Percentiles rank a stretch among this genome's conserved stretches.
Conservation (phyloP, 1,284 basidiomycete genomes). For the Wolfiporia cocos region DNA sequence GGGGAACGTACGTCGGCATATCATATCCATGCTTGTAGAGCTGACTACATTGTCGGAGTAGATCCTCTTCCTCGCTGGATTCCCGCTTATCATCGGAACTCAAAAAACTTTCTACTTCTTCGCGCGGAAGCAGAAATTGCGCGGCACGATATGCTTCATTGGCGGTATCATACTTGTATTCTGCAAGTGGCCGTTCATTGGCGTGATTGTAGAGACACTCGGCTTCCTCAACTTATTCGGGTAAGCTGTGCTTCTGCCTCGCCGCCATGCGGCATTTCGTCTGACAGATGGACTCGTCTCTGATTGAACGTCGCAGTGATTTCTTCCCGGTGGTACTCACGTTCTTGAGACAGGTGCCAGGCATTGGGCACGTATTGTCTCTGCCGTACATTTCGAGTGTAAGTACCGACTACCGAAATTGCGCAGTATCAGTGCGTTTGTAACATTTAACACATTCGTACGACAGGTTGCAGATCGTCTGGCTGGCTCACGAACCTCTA, state of each 20-base stretch:
- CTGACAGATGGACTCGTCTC: not conserved
- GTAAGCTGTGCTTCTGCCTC: slow-evolving; percentile 43
- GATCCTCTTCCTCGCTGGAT: slow-evolving; percentile 89
- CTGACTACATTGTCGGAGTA: slow-evolving; percentile 25
- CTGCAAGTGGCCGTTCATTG: slow-evolving; percentile 88
- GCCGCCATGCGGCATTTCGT: not conserved
- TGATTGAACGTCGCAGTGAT: slow-evolving; percentile 70
- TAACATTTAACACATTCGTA: not conserved
- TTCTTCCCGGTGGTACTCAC: slow-evolving; percentile 99
- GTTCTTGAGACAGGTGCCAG: slow-evolving; percentile 91
- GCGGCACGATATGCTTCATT: slow-evolving; percentile 91
- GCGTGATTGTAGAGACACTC: slow-evolving; percentile 91
- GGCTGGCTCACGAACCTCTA: slow-evolving; percentile 71
- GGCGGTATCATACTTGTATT: slow-evolving; percentile 88
- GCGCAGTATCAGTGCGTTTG: not conserved
- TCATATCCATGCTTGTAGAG: not conserved
- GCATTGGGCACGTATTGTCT: slow-evolving; percentile 84
- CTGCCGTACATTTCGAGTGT: slow-evolving; percentile 80
- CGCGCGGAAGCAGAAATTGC: slow-evolving; percentile 90
- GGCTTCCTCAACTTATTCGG: slow-evolving; percentile 98
- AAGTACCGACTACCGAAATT: slow-evolving; percentile 24
- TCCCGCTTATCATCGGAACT: slow-evolving; percentile 93
- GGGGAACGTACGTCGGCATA: slow-evolving; percentile 82
- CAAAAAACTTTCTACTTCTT: slow-evolving; percentile 99
- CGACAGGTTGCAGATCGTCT: slow-evolving; percentile 64